Base-by-base conservation (phyloP, 257 asterid species). In the Przewalskia tangutica region DNA sequence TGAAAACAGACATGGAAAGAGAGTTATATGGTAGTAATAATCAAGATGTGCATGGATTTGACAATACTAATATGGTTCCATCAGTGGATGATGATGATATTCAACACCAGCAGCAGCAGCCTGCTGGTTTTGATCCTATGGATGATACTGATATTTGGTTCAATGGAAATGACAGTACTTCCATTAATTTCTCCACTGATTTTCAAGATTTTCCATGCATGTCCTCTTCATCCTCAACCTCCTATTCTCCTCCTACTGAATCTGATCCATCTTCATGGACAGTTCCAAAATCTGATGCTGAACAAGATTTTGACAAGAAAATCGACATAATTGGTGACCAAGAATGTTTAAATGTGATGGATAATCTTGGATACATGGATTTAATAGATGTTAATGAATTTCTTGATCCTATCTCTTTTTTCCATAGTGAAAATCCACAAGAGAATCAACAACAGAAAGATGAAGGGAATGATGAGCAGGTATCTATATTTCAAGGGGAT, bases 191-290 rank as follows among this genome's bases (percentile, higher is more conserved):
- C 51, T 93, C 97, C 0, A 86, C 92, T 0, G 32, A 27, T 27
- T 83, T 95, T 6, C 97, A 96, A 7, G 97, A 91, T 55, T 94
- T 94, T 51, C 93, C 94, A 65, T 94, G 97, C 83, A 64, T 40
- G 50, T 54, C 83, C 0, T 81, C 82, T 0, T 80, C 78, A 17
- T 81, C 89, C 0, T 84, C 89, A 0, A 89, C 97, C 5, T 94
- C 98, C 1, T 77, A 79, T 65, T 85, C 88, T 36, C 81, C 86
- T 16, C 81, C 89, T 6, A 82, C 89, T 32, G 75, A 82, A 23
- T 75, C 88, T 0, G 76, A 67, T 67, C 87, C 94, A 67, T 27
- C 65, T 20, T 67, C 83, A 0, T 90, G 95, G 94, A 82, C 87
- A 0, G 55, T 87, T 73, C 32, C 82, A 67, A 89, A 85, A 83